Conservation (phyloP, 208 protist genomes). For the Leptomonas seymouri region DNA sequence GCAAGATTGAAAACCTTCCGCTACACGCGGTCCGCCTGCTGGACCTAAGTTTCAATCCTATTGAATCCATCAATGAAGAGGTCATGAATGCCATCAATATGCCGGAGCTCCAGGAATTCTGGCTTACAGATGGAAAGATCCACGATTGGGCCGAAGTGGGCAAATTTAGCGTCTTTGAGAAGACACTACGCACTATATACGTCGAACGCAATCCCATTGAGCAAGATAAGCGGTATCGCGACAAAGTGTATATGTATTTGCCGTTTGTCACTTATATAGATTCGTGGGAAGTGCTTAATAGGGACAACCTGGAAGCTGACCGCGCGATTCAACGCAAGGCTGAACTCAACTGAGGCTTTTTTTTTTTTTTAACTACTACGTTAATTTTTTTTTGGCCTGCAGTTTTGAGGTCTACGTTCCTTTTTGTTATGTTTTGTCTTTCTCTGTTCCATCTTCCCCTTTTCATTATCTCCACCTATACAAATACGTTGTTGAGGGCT, state of each 20-base stretch:
- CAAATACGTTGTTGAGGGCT: too few species aligned
- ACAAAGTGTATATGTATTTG: slow-evolving; percentile 85
- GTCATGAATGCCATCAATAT: slow-evolving; percentile 70
- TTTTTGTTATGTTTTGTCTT: neutral
- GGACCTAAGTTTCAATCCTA: slow-evolving; percentile 89
- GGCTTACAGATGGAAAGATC: slow-evolving; percentile 89
- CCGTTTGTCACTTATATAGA: slow-evolving; percentile 90
- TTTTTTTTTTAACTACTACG: slow-evolving; percentile 7
- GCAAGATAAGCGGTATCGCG: slow-evolving; percentile 86
- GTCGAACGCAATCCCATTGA: slow-evolving; percentile 91
- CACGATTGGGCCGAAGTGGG: slow-evolving; percentile 79
- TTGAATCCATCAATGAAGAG: slow-evolving; percentile 65
- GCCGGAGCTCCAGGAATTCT: slow-evolving; percentile 87
- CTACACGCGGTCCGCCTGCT: slow-evolving; percentile 60
- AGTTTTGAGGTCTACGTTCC: too few species aligned
- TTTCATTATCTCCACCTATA: too few species aligned
- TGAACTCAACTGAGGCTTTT: slow-evolving; percentile 6
- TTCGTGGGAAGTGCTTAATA: slow-evolving; percentile 90
- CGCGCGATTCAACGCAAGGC: slow-evolving; percentile 57
- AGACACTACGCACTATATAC: slow-evolving; percentile 84
- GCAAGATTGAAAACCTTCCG: slow-evolving; percentile 63
- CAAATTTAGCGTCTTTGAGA: slow-evolving; percentile 65
- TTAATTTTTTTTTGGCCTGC: neutral
- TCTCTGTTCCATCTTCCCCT: too few species aligned
- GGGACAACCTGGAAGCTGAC: slow-evolving; percentile 81